Evolutionary conservation across 2,329 filamentous ascomycete genomes (phyloP).

Genomic region (Neofusicoccum umdonicola): DNA sequence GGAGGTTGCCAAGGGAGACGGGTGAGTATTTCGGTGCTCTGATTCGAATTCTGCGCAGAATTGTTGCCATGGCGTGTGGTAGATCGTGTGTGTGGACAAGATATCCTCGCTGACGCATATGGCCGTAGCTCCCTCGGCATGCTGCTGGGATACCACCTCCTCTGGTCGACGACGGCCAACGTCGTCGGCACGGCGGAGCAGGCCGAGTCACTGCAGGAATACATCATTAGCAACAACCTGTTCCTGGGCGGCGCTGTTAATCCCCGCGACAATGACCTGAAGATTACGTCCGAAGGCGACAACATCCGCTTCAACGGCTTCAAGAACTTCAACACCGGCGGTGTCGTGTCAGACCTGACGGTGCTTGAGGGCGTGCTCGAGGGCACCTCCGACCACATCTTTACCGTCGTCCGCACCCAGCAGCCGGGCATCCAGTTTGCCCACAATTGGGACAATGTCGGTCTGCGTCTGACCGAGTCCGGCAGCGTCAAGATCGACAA

Average conservation of each 20-base stretch:
- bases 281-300: constrained; percentile 55
- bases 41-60: no score
- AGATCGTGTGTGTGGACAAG: not conserved
- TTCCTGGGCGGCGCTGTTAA: constrained; percentile 66
- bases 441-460: constrained; percentile 65
- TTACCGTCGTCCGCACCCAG: constrained; percentile 58
- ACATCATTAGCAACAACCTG: constrained; percentile 63
- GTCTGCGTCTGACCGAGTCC: constrained; percentile 62
- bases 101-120: not conserved
- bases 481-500: constrained; percentile 61
- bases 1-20: constrained; percentile 63
- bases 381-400: constrained; percentile 60
- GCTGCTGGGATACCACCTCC: constrained; percentile 63
- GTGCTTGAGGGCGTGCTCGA: constrained; percentile 63
- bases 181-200: constrained; percentile 62
- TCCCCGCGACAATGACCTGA: constrained; percentile 61
- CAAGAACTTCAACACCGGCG: constrained; percentile 68
- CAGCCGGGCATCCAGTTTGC: constrained; percentile 58
- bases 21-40: constrained; percentile 35
- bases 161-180: constrained; percentile 62
- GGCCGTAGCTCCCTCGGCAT: constrained; percentile 57
- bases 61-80: not conserved
- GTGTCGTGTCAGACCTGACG: constrained; percentile 64
- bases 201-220: constrained; percentile 54
- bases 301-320: constrained; percentile 59